Evolutionary conservation across 805 yeast species (phyloP), one percentile per base, ranked within the genome.

Genomic region (Pichia californica): DNA sequence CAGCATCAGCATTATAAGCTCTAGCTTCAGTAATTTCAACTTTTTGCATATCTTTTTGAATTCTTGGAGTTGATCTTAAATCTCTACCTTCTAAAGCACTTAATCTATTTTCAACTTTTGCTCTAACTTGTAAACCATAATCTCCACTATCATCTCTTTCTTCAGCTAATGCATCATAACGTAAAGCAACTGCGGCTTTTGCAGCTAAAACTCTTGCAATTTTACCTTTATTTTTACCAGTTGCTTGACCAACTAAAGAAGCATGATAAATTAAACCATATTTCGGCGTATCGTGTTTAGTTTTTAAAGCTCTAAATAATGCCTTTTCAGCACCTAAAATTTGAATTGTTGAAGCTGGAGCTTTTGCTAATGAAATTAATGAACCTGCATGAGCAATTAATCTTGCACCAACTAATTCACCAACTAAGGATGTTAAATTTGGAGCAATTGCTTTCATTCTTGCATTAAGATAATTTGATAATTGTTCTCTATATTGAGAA

Each of bases 401-500:
- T 71, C 99, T 81, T 49, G 99, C 99, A 69, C 99, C 99, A 39
- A 93, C 95, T 55, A 93, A 79, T 73, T 93, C 99, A 62, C 99
- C 99, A 51, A 93, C 95, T 56, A 93, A 77, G 38, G 93, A 83
- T 40, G 97, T 88, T 63, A 91, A 76, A 68, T 93, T 93, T 64
- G 99, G 99, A 51, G 99, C 99, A 71, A 93, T 91, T 40, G 98
- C 97, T 70, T 87, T 88, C 99, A 93, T 93, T 73, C 98, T 85
- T 48, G 95, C 77, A 33, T 86, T 76, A 59, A 93, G 74, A 67
- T 93, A 93, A 71, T 85, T 84, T 47, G 95, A 84, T 56, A 93
- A 74, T 69, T 88, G 95, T 72, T 89, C 97, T 73, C 99, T 83
- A 79, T 93, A 93, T 52, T 88, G 87, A 51, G 98, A 82, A 65